phyloP scores from a whole-genome alignment of 805 yeast genomes.

The Saccharomycopsis sp. region DNA sequence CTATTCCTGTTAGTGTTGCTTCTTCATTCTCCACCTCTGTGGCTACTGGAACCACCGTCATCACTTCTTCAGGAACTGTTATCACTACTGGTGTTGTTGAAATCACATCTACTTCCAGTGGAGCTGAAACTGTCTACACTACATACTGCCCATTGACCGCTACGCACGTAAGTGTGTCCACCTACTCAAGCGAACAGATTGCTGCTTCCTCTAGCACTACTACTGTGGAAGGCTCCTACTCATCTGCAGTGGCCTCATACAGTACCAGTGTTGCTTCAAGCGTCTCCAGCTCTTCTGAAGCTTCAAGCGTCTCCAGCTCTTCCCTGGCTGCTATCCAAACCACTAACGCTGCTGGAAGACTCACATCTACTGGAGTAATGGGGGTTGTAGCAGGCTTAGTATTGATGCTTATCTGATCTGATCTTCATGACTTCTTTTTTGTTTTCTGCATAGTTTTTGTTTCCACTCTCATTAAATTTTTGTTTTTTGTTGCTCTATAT shows the following conservation, averaged over 20 bases:
- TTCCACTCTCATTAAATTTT: too few relatives aligned
- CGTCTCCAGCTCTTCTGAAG: too few relatives aligned
- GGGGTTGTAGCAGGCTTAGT: background rate
- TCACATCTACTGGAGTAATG: slow-evolving; percentile 22
- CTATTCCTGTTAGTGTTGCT: slow-evolving; percentile 1
- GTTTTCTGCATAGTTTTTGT: too few relatives aligned
- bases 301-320: too few relatives aligned
- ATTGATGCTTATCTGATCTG: background rate
- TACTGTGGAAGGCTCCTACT: too few relatives aligned
- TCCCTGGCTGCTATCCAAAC: slow-evolving; percentile 8
- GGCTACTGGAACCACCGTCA: background rate
- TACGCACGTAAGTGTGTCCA: too few relatives aligned
- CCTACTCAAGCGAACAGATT: too few relatives aligned
- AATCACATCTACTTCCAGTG: background rate
- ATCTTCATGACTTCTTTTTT: too few relatives aligned
- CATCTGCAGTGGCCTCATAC: too few relatives aligned
- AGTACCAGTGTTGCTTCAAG: too few relatives aligned
- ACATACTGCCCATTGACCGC: too few relatives aligned
- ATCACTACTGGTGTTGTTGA: background rate
- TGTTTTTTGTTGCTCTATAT: background rate
- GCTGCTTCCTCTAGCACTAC: too few relatives aligned
- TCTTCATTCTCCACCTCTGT: background rate
- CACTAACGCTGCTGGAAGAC: slow-evolving; percentile 28
- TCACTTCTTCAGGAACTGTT: background rate
- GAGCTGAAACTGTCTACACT: background rate